phyloP scores from a whole-genome alignment of 73 alveolate species.

The Paramecium primaurelia region DNA sequence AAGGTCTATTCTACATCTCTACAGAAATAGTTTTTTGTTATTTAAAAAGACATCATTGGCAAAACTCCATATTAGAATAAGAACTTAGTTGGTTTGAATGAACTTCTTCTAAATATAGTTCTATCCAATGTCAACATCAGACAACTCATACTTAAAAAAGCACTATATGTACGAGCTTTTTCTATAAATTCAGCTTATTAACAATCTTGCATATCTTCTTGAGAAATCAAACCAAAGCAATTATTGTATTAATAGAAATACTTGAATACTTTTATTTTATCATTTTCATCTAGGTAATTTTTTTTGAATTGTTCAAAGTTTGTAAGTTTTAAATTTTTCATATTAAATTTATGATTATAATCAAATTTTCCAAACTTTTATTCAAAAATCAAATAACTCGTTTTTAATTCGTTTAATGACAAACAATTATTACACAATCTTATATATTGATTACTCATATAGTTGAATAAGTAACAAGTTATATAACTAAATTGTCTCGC shows the following conservation, averaged over 20 bases:
- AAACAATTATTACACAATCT: not conserved
- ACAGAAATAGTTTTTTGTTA: not conserved
- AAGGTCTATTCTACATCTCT: not conserved
- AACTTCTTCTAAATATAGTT: not conserved
- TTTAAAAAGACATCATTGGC: not conserved
- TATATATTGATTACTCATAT: not conserved
- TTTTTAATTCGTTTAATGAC: not conserved
- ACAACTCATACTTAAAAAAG: not conserved
- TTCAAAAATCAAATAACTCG: not conserved
- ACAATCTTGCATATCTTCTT: not conserved
- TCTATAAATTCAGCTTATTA: not conserved
- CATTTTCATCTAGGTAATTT: not conserved
- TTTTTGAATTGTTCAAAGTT: constrained; percentile 13
- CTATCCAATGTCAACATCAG: not conserved
- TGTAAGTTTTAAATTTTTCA: not conserved
- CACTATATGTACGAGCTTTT: not conserved
- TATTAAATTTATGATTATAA: not conserved
- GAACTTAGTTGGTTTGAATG: not conserved
- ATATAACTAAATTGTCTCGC: not conserved
- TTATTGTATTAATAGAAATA: not conserved
- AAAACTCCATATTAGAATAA: not conserved
- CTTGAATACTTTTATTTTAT: not conserved
- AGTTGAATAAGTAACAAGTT: not conserved
- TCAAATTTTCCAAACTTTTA: not conserved
- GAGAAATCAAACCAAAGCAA: not conserved